Conservation (phyloP, 768 basidiomycete genomes). For the Cubamyces sp. region DNA sequence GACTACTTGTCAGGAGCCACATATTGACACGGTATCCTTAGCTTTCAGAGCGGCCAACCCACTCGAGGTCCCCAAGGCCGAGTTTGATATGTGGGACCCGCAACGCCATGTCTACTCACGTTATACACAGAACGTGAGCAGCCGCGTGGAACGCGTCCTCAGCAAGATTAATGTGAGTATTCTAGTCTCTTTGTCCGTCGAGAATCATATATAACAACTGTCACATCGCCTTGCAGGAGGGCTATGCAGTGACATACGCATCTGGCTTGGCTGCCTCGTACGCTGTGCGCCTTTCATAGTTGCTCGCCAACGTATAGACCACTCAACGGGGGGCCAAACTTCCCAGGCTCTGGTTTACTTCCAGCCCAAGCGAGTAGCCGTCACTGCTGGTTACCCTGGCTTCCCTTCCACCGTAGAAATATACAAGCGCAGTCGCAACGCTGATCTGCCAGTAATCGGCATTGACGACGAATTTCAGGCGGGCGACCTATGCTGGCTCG, state of each 20-base stretch:
- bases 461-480: slow-evolving; percentile 73
- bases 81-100: slow-evolving; percentile 51
- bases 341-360: slow-evolving; percentile 65
- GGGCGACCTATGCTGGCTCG: slow-evolving; percentile 85
- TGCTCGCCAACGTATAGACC: neutral
- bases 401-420: slow-evolving; percentile 66
- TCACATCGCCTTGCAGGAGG: slow-evolving; percentile 47
- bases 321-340: neutral
- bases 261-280: slow-evolving; percentile 79
- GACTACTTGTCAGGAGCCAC: too few relatives aligned
- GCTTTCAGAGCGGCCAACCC: slow-evolving; percentile 50
- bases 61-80: slow-evolving; percentile 25
- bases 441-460: slow-evolving; percentile 58
- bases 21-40: slow-evolving; percentile 28
- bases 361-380: slow-evolving; percentile 78
- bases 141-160: slow-evolving; percentile 73
- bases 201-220: neutral
- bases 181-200: neutral
- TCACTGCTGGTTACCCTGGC: slow-evolving; percentile 78
- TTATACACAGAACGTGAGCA: slow-evolving; percentile 64
- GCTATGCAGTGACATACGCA: slow-evolving; percentile 75
- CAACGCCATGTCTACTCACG: slow-evolving; percentile 74
- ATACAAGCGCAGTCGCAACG: slow-evolving; percentile 52
- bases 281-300: slow-evolving; percentile 49
- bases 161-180: slow-evolving; percentile 62